Base-by-base conservation (phyloP, 495 filamentous ascomycete species). In the Pseudoneurospora amorphoporcata region DNA sequence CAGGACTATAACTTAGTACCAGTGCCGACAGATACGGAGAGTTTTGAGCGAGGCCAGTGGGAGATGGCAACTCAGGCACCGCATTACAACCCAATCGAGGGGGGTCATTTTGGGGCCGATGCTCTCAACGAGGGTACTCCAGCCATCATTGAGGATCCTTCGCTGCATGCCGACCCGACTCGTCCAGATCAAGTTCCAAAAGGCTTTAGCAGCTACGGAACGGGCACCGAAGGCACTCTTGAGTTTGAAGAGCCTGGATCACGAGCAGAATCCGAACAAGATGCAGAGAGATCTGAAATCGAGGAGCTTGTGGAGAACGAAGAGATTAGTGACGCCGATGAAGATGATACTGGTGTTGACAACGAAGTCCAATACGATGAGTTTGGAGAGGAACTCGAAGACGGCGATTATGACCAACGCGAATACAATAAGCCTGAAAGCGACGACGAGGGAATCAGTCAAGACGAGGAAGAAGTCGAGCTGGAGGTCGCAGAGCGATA, bases 381-480 rank as follows among this genome's bases (percentile, higher is more conserved):
- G 19, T n/a, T 43, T 12, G 79, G 74, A 8, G 75, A 80, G 23
- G 72, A 70, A n/a, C 8, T 78, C 17, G 80, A 81, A 47, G 75
- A 75, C 39, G 79, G 77, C 3, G 80, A 80, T 32, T 78, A 81
- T 43, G 78, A 79, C n/a, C 79, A 76, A 47, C 76, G 78, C 53
- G 75, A 73, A 8, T 77, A 79, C 19, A 70, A 75, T 9, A 70
- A 72, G 2, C 74, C 74, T 3, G 53, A 72, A 3, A 80, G 80
- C 10, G 79, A 83, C 35, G 78, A 81, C 4, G 79, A 81, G n/a
- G 79, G 77, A 8, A 61, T 76, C 12, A 79, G 76, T 4, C 79
- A 80, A 14, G 82, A 87, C 10, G 81, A 81, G 2, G 80, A 83
- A 6, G 79, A 83, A 68, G 78, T 76, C 17, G 81, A 81, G 58